These are phyloP conservation scores for Aegilops tauschii DNA, from an alignment of 176 grass and related monocot species.

Conservation along the genomic window DNA sequence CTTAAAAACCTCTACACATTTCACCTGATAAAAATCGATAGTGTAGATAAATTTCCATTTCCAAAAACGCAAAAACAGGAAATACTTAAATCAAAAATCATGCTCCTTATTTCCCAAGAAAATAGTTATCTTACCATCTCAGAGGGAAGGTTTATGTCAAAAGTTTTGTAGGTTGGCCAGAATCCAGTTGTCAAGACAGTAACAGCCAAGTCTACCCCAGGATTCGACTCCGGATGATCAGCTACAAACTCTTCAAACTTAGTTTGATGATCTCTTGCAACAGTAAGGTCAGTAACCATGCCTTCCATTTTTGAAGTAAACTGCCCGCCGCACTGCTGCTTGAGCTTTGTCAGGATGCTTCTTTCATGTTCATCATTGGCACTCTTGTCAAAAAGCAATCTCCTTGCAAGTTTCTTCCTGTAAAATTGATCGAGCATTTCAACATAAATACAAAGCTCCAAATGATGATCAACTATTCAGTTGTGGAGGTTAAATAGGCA, in stretches of 20 bases:
- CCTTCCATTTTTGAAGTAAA: slow-evolving; percentile 99
- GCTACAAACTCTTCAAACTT: slow-evolving; percentile 81
- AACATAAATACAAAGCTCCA: slow-evolving; percentile 23
- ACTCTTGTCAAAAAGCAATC: slow-evolving; percentile 97
- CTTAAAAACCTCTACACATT: slow-evolving; percentile 91
- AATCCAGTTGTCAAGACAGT: slow-evolving; percentile 96
- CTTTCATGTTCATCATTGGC: slow-evolving; percentile 98
- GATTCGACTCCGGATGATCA: slow-evolving; percentile 45
- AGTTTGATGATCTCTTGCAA: slow-evolving; percentile 82
- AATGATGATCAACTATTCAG: neutral
- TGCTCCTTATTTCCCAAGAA: neutral
- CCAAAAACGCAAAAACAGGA: neutral
- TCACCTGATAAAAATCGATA: slow-evolving; percentile 54
- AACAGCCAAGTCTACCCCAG: slow-evolving; percentile 85
- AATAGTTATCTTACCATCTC: slow-evolving; percentile 61
- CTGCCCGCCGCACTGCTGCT: slow-evolving; percentile 93
- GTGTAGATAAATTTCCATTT: neutral
- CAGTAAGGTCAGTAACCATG: slow-evolving; percentile 90
- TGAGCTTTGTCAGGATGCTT: slow-evolving; percentile 98
- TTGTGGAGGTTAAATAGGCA: neutral
- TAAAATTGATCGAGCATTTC: slow-evolving; percentile 26
- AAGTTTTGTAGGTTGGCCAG: slow-evolving; percentile 98
- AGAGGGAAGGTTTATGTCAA: slow-evolving; percentile 46
- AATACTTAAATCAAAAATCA: neutral
- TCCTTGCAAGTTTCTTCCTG: slow-evolving; percentile 98